These are phyloP conservation scores for Xanthoconium purpureum DNA, from an alignment of 768 basidiomycete genomes.

Conservation along the genomic window DNA sequence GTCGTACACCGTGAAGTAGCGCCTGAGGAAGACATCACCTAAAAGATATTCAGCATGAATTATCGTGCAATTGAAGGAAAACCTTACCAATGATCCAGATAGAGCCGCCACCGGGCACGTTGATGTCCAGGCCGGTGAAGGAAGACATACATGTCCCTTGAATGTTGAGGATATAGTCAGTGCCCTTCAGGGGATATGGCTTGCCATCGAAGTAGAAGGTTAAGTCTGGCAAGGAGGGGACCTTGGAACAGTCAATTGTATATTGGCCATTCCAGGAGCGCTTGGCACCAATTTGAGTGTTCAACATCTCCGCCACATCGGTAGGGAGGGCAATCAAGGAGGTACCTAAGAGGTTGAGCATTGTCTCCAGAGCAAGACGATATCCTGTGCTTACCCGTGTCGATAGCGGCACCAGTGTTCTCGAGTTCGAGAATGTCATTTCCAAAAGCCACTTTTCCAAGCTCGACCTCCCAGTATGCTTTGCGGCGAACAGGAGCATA, in stretches of 20 bases:
- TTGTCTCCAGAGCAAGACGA: neutral
- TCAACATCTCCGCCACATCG: slow-evolving; percentile 97
- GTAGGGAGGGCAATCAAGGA: slow-evolving; percentile 91
- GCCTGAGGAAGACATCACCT: slow-evolving; percentile 91
- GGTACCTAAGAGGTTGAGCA: slow-evolving; percentile 54
- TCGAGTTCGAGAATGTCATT: slow-evolving; percentile 86
- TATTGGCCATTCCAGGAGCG: slow-evolving; percentile 97
- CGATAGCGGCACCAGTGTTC: slow-evolving; percentile 90
- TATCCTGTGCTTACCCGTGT: slow-evolving; percentile 58
- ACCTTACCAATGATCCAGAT: slow-evolving; percentile 84
- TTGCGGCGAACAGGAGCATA: slow-evolving; percentile 93
- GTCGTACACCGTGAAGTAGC: slow-evolving; percentile 90
- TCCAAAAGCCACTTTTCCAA: slow-evolving; percentile 82
- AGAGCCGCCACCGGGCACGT: slow-evolving; percentile 64
- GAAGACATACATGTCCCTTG: slow-evolving; percentile 92
- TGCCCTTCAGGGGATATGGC: slow-evolving; percentile 72
- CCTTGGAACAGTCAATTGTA: slow-evolving; percentile 81
- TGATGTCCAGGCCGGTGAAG: slow-evolving; percentile 91
- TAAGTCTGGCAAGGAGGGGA: slow-evolving; percentile 81
- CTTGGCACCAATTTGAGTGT: slow-evolving; percentile 90
- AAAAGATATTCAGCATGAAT: slow-evolving; percentile 3
- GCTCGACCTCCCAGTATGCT: slow-evolving; percentile 98
- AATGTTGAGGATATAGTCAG: slow-evolving; percentile 87
- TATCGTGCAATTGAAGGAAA: neutral
- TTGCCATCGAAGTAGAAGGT: slow-evolving; percentile 81